Base-by-base conservation (phyloP, 2,329 filamentous ascomycete species). In the Hypoxylon sp. region DNA sequence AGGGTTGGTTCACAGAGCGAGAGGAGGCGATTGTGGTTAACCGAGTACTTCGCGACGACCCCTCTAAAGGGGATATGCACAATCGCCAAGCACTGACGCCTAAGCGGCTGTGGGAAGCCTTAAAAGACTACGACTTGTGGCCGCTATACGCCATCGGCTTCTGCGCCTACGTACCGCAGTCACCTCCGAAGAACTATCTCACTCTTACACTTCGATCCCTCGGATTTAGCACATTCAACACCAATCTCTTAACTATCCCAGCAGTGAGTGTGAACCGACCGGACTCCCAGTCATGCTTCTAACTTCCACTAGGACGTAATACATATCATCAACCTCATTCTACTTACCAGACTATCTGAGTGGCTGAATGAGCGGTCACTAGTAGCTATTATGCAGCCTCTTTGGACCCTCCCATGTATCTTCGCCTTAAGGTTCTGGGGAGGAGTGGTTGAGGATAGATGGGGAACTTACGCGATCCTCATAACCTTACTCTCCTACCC, bases 21-120 rank as follows among this genome's bases (percentile, higher is more conserved):
- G 87, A 89, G 72, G 82, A 86, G 39, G 77, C 80, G 27, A 89
- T 90, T 52, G 81, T 89, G 1, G 87, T 89, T 6, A 90, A 89
- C 70, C 82, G 89, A 1, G 77, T 83, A 5, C 75, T 83, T 19
- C 83, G 88, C 6, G 88, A 90, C 62, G 88, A 89, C 68, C 87
- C 87, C 2, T 82, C 82, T 24, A 87, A 87, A 71, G 85, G 85
- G 46, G 84, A 85, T 68, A 88, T 89, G 84, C 84, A 88, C 74
- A 88, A 88, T 69, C 84, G 86, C 13, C 81, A 88, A 74, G 82
- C 84, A 1, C 81, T 88, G 56, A 87, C 84, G 0, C 82, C 80
- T 0, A 78, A 72, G 6, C 78, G 79, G 7, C 81, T 88, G 6
- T 86, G 84, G 83, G 73, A 82, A n/a, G 80, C 83, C 0, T 73